Percentiles rank a stretch among this genome's conserved stretches.
Evolutionary conservation across 805 yeast genomes (phyloP).

Genomic region (Metschnikowia noctiluminum): DNA sequence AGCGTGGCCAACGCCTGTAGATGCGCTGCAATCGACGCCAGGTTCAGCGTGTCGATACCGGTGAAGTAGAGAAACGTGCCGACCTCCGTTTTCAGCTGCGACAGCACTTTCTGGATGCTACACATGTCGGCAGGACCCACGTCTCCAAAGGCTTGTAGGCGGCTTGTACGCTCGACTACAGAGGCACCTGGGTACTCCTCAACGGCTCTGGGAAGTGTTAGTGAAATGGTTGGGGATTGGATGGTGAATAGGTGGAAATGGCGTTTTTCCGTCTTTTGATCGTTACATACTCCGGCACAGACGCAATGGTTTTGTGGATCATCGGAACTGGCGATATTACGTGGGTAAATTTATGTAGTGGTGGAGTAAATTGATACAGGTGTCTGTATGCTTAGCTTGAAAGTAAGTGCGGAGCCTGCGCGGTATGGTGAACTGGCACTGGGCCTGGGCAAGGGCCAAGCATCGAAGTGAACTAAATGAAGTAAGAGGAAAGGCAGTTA

Average conservation of each 20-base stretch:
- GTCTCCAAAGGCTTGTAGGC: constrained; percentile 57
- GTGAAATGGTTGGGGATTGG: constrained; percentile 7
- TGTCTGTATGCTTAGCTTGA: not conserved
- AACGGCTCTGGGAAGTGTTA: constrained; percentile 29
- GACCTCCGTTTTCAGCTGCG: constrained; percentile 46
- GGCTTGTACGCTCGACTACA: constrained; percentile 58
- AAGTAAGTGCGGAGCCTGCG: too few species aligned
- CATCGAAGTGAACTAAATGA: too few species aligned
- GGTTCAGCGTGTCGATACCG: constrained; percentile 72
- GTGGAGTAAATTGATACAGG: not conserved
- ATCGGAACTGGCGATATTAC: constrained; percentile 12
- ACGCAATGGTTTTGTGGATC: constrained; percentile 36
- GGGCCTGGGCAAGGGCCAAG: too few species aligned
- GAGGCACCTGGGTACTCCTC: constrained; percentile 61
- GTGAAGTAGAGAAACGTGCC: constrained; percentile 73
- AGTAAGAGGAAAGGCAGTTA: too few species aligned
- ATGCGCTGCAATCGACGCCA: constrained; percentile 76
- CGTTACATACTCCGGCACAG: constrained; percentile 36
- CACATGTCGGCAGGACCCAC: constrained; percentile 73
- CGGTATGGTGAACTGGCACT: too few species aligned
- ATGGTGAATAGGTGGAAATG: too few species aligned
- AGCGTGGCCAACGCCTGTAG: constrained; percentile 64
- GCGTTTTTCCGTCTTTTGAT: not conserved
- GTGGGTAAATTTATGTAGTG: not conserved
- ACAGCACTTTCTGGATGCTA: constrained; percentile 43